Evolutionary conservation across 352 stramenopile genomes (phyloP).

Genomic region (Pythium vanterpoolii): DNA sequence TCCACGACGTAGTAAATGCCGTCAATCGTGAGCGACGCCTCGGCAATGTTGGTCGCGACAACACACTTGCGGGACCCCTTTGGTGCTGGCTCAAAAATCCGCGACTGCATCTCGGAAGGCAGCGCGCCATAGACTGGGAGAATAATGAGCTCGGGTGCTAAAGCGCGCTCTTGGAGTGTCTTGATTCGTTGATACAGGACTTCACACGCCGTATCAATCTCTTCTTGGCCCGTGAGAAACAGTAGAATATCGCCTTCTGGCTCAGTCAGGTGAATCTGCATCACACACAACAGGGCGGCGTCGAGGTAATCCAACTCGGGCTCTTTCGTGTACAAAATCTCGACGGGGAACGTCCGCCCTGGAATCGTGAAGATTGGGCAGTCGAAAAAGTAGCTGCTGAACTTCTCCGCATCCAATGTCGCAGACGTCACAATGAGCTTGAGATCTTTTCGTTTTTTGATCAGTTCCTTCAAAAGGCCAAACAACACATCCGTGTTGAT

Average conservation of each 20-base stretch:
- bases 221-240: constrained; percentile 99
- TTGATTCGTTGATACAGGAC: constrained; percentile 98
- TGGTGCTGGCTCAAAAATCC: constrained; percentile 98
- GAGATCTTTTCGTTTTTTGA: constrained; percentile 82
- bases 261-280: constrained; percentile 99
- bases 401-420: constrained; percentile 98
- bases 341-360: constrained; percentile 97
- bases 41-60: constrained; percentile 99
- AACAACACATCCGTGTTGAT: constrained; percentile 99
- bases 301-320: constrained; percentile 98
- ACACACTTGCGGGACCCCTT: constrained; percentile 97
- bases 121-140: constrained; percentile 97
- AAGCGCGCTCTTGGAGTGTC: constrained; percentile 88
- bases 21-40: constrained; percentile 99
- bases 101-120: constrained; percentile 98
- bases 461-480: constrained; percentile 90
- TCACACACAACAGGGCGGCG: constrained; percentile 96
- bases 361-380: constrained; percentile 99
- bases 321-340: constrained; percentile 99
- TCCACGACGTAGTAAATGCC: constrained; percentile 95
- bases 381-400: constrained; percentile 97
- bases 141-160: constrained; percentile 97
- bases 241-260: constrained; percentile 98
- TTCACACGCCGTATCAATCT: constrained; percentile 99
- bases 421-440: constrained; percentile 92